These are phyloP conservation scores for Graphilbum fragrans DNA, from an alignment of 2,329 filamentous ascomycete species.

Conservation along the genomic window DNA sequence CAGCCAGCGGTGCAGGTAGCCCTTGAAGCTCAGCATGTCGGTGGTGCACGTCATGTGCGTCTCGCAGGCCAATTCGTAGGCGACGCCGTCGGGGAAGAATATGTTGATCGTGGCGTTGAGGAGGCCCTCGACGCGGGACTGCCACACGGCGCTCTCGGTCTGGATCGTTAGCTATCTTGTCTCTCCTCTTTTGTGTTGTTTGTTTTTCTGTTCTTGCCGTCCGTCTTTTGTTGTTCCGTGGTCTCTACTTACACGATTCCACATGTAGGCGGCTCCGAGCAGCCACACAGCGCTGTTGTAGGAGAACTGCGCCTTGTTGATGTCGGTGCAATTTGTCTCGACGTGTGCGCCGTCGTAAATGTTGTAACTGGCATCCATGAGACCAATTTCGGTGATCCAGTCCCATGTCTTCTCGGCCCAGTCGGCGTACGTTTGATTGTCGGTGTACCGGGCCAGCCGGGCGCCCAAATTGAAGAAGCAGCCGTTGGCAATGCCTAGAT, in stretches of 20 bases:
- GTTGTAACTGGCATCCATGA: constrained; percentile 42
- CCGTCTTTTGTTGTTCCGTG: too few relatives aligned
- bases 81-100: constrained; percentile 33
- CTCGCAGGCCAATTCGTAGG: constrained; percentile 47
- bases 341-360: constrained; percentile 46
- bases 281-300: constrained; percentile 42
- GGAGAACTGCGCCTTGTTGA: constrained; percentile 41
- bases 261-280: constrained; percentile 45
- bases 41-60: constrained; percentile 34
- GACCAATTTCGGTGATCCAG: constrained; percentile 37
- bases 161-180: too few relatives aligned
- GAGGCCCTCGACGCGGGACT: constrained; percentile 33
- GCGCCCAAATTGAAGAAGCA: constrained; percentile 39
- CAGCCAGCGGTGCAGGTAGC: constrained; percentile 40
- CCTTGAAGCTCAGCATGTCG: constrained; percentile 49
- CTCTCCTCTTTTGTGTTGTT: too few relatives aligned
- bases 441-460: constrained; percentile 49
- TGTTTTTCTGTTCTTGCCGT: not conserved
- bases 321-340: constrained; percentile 35
- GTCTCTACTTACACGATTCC: constrained; percentile 33
- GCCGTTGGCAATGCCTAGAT: constrained; percentile 28
- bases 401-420: constrained; percentile 44
- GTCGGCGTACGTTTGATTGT: constrained; percentile 40
- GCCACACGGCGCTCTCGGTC: constrained; percentile 20
- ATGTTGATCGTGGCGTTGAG: constrained; percentile 27